Evolutionary conservation across 192 early-diverging fungal genomes (phyloP), one percentile per base, ranked within the genome.

Genomic region (Entomortierella beljakovae): DNA sequence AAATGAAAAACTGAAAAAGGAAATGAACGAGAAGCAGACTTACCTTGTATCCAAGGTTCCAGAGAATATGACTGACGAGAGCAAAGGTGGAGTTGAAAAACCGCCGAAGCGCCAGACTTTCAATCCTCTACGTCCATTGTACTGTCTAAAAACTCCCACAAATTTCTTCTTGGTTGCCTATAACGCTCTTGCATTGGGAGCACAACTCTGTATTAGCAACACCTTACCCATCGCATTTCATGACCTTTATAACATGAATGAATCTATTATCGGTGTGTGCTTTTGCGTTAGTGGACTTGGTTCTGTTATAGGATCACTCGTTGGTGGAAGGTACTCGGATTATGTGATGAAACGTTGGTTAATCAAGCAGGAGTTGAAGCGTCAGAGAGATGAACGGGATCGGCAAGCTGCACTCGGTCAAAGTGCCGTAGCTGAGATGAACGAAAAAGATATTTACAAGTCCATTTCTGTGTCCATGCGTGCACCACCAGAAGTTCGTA

Each of bases 261-360:
- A 81, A 48, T 54, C 68, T 5, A 66, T 70, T 2, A 72, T 87
- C 53, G 83, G 86, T 1, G 22, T 85, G 2, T 81, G 80, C 26
- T 87, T 83, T 63, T 65, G 85, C 52, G 62, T 71, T 13, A 63
- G 64, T n/a, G 87, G 85, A 3, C 18, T 74, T 10, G 87, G 85
- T 15, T 76, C 68, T 8, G 58, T 81, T 6, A 6, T 77, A 22
- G 85, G 87, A 20, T 80, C 81, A 7, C 35, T 84, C 20, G 32
- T 81, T 8, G 70, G 59, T 25, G 86, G 86, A 16, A 61, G 72
- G n/a, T 82, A 71, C 53, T 70, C 72, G 22, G 81, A 82, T 37
- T 71, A 64, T 34, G 68, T 82, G 34, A 60, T 82, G 43, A 66
- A 66, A 16, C 59, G 50, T 13, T 77, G 74, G 74, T 53, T 77